Conservation (phyloP, 2,329 filamentous ascomycete species). For the Alternaria atra region DNA sequence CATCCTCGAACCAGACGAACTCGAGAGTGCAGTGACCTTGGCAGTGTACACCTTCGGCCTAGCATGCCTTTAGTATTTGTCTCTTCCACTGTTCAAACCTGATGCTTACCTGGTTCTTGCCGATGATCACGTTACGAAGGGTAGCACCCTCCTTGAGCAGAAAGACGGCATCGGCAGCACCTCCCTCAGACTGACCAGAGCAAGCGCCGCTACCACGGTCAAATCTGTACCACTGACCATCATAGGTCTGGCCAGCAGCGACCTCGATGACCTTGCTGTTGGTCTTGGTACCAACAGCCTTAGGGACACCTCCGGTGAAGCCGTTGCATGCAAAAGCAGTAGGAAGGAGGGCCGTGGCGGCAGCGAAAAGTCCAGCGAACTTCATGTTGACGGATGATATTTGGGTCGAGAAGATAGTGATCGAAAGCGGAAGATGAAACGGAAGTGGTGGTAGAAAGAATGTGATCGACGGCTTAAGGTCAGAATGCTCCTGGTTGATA, state of each 20-base stretch:
- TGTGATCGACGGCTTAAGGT: slow-evolving; percentile 1
- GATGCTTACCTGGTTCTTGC: slow-evolving; percentile 51
- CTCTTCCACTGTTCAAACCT: too few relatives aligned
- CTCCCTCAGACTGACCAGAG: slow-evolving; percentile 31
- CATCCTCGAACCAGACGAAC: slow-evolving; percentile 49
- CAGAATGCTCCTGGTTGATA: slow-evolving; percentile 13
- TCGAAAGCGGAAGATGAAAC: slow-evolving; percentile 1
- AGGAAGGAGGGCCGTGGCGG: slow-evolving; percentile 32
- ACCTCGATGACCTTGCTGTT: slow-evolving; percentile 40
- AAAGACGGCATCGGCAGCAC: slow-evolving; percentile 50
- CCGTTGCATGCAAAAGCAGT: slow-evolving; percentile 35
- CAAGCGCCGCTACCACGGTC: slow-evolving; percentile 40
- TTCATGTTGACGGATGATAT: slow-evolving; percentile 24
- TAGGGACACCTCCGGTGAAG: slow-evolving; percentile 37
- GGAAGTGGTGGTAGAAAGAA: background rate
- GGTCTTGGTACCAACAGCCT: slow-evolving; percentile 34
- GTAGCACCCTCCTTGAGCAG: slow-evolving; percentile 60
- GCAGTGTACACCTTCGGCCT: slow-evolving; percentile 63
- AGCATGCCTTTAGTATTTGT: background rate
- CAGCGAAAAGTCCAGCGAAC: slow-evolving; percentile 19
- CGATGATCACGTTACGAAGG: slow-evolving; percentile 63
- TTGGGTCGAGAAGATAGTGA: background rate
- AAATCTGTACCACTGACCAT: slow-evolving; percentile 37
- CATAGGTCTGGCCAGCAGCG: slow-evolving; percentile 32
- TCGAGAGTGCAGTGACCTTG: slow-evolving; percentile 56